phyloP scores from a whole-genome alignment of 495 filamentous ascomycete species.

The Aspergillus nidulans region DNA sequence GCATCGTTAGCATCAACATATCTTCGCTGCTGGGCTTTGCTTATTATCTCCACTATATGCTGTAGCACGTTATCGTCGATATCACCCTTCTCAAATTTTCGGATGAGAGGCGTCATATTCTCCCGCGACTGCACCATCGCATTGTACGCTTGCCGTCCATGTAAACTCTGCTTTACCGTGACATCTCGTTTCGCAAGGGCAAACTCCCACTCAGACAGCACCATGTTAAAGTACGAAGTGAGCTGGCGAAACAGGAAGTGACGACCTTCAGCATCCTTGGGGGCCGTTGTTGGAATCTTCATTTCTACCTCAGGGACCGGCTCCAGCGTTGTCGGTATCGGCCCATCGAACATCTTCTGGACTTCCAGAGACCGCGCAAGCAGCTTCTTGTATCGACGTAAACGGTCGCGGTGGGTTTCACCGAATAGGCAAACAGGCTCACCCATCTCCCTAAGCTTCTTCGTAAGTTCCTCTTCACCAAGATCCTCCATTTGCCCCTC shows the following conservation, averaged over 20 bases:
- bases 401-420: constrained; percentile 64
- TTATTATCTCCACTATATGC: constrained; percentile 89
- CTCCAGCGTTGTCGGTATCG: constrained; percentile 67
- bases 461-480: constrained; percentile 61
- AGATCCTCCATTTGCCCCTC: constrained; percentile 60
- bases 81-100: constrained; percentile 75
- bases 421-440: constrained; percentile 78
- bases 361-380: constrained; percentile 38
- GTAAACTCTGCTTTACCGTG: constrained; percentile 64
- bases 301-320: constrained; percentile 80
- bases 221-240: constrained; percentile 88
- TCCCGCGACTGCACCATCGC: constrained; percentile 78
- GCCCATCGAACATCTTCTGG: constrained; percentile 54
- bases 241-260: constrained; percentile 79
- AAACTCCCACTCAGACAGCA: constrained; percentile 79
- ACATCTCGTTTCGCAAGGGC: constrained; percentile 65
- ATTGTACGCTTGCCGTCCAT: constrained; percentile 69
- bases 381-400: constrained; percentile 65
- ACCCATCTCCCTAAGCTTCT: constrained; percentile 62
- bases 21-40: constrained; percentile 78
- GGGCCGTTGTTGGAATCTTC: constrained; percentile 65
- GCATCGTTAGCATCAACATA: constrained; percentile 98
- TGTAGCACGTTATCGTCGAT: constrained; percentile 73
- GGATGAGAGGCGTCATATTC: constrained; percentile 87
- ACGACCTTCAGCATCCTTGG: constrained; percentile 51